phyloP scores from a whole-genome alignment of 495 filamentous ascomycete species.

The Tuber umbilicatum region DNA sequence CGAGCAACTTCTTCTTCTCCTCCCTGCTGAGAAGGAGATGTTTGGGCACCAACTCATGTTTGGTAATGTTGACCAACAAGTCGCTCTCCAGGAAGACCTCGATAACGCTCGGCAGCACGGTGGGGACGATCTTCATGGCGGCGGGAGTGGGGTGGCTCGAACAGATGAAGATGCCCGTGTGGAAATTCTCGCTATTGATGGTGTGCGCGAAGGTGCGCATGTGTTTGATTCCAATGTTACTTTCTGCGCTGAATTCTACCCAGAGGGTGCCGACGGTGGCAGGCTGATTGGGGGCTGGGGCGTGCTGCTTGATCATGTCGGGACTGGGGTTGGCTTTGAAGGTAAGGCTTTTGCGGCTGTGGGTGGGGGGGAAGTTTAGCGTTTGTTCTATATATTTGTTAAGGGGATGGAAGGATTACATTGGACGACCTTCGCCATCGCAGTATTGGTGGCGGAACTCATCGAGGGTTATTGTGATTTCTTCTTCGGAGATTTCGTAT shows the following conservation, averaged over 20 bases:
- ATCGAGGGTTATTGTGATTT: conserved; percentile 72
- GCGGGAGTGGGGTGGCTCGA: conserved; percentile 72
- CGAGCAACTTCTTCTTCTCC: conserved; percentile 75
- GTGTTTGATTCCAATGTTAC: conserved; percentile 77
- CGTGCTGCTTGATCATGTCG: conserved; percentile 77
- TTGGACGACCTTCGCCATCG: conserved; percentile 56
- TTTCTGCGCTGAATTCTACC: conserved; percentile 79
- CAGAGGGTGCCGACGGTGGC: conserved; percentile 79
- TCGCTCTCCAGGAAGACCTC: conserved; percentile 95
- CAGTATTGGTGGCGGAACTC: conserved; percentile 64
- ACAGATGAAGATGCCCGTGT: conserved; percentile 83
- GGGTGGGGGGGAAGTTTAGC: conserved; percentile 41
- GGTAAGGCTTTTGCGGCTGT: conserved; percentile 72
- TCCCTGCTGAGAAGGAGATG: conserved; percentile 83
- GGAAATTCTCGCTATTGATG: conserved; percentile 67
- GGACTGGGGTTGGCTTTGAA: conserved; percentile 77
- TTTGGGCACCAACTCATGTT: conserved; percentile 92
- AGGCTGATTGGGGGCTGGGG: conserved; percentile 56
- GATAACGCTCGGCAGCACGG: conserved; percentile 63
- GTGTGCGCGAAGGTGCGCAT: conserved; percentile 80
- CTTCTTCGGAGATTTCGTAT: conserved; percentile 83
- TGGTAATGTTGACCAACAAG: conserved; percentile 94
- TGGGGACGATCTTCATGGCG: conserved; percentile 74
- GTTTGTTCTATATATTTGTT: not conserved
- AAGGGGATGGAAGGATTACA: conserved; percentile 25